Percentiles rank a stretch among this genome's conserved stretches.
Evolutionary conservation across 2,329 filamentous ascomycete species (phyloP).

Genomic region (Colletotrichum acutatum): DNA sequence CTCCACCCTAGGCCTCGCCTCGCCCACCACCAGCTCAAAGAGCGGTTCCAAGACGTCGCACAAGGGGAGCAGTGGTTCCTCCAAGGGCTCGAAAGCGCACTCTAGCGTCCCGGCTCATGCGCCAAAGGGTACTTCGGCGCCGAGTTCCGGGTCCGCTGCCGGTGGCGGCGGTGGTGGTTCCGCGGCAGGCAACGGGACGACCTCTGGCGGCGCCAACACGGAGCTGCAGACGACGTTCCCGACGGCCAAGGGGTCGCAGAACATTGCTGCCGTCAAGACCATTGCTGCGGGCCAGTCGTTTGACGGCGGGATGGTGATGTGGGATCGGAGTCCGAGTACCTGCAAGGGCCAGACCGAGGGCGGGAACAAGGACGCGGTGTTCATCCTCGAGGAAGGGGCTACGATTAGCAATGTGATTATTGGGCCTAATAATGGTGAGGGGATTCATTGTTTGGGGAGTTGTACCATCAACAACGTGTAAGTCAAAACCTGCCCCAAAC

Average conservation of each 20-base stretch:
- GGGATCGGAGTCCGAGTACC: constrained; percentile 50
- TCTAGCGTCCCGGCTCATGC: background rate
- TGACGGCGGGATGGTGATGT: constrained; percentile 37
- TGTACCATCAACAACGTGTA: constrained; percentile 48
- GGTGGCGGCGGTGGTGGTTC: background rate
- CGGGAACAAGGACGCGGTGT: constrained; percentile 52
- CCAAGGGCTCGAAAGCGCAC: background rate
- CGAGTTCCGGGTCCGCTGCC: background rate
- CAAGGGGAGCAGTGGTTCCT: background rate
- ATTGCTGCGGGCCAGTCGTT: constrained; percentile 30
- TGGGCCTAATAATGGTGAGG: constrained; percentile 55
- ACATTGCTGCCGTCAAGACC: constrained; percentile 26
- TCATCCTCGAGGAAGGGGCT: constrained; percentile 53
- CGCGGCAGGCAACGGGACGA: constrained; percentile 13
- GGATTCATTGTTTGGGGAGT: constrained; percentile 56
- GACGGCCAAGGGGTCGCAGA: constrained; percentile 26
- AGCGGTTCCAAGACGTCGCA: background rate
- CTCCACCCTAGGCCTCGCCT: background rate
- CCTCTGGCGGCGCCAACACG: background rate
- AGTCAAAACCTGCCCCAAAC: background rate
- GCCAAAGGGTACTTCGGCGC: background rate
- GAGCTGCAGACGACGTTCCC: constrained; percentile 21
- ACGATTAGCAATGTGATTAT: constrained; percentile 58
- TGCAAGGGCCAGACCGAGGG: constrained; percentile 57
- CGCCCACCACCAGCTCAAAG: constrained; percentile 3